Evolutionary conservation across 768 basidiomycete genomes (phyloP).

Genomic region (Pleurotus tuoliensis): DNA sequence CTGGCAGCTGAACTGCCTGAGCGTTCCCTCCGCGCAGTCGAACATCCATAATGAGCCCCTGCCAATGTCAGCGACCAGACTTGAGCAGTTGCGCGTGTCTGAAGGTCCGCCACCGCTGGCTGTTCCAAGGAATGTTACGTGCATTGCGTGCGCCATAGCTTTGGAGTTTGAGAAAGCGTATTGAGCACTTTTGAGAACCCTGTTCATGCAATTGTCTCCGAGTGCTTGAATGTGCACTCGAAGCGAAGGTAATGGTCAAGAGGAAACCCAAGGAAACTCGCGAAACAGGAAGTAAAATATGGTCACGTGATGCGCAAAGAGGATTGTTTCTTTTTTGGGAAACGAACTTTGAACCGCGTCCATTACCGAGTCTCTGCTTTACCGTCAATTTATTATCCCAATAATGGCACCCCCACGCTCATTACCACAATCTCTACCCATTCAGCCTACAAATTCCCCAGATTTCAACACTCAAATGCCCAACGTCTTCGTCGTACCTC

Average conservation of each 20-base stretch:
- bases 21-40: conserved; percentile 81
- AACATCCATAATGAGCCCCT: conserved; percentile 72
- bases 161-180: neutral
- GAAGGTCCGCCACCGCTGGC: conserved; percentile 75
- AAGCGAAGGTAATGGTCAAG: too few species aligned
- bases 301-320: conserved; percentile 23
- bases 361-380: neutral
- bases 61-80: conserved; percentile 59
- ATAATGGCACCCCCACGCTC: conserved; percentile 4
- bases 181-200: neutral
- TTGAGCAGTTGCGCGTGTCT: conserved; percentile 71
- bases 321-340: neutral
- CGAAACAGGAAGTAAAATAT: too few species aligned
- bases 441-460: conserved; percentile 9
- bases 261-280: too few species aligned
- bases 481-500: conserved; percentile 53
- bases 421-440: conserved; percentile 3
- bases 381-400: neutral
- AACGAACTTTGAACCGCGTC: conserved; percentile 1
- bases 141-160: conserved; percentile 22
- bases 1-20: conserved; percentile 61
- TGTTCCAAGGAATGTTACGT: conserved; percentile 71
- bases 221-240: too few species aligned
- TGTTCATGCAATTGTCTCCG: neutral
- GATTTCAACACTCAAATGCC: conserved; percentile 30